Conservation (phyloP, 805 yeast species). For the Ogataea saltuana region DNA sequence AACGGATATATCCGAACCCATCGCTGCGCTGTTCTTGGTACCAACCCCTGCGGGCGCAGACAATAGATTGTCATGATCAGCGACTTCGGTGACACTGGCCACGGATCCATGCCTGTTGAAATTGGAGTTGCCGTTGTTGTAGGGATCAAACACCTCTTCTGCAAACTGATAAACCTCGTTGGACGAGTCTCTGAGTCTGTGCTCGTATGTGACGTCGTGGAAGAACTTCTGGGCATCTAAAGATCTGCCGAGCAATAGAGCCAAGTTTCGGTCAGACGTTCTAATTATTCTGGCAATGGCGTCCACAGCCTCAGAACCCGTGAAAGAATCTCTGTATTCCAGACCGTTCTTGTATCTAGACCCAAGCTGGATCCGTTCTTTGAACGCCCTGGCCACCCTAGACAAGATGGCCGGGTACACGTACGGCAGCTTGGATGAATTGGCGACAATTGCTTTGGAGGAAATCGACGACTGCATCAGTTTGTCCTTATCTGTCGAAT, state of each 20-base stretch:
- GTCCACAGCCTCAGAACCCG: slow-evolving; percentile 93
- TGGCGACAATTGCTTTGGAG: slow-evolving; percentile 49
- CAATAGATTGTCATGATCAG: slow-evolving; percentile 17
- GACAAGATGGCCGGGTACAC: slow-evolving; percentile 91
- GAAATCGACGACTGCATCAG: slow-evolving; percentile 34
- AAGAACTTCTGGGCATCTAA: slow-evolving; percentile 92
- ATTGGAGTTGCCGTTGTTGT: slow-evolving; percentile 18
- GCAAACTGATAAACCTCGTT: slow-evolving; percentile 86
- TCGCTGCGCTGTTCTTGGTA: neutral
- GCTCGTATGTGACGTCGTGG: slow-evolving; percentile 95
- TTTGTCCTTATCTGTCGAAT: slow-evolving; percentile 34
- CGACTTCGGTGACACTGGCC: slow-evolving; percentile 25
- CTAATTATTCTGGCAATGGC: slow-evolving; percentile 81
- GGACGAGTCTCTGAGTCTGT: slow-evolving; percentile 82
- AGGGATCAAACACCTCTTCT: slow-evolving; percentile 44
- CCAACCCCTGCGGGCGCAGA: slow-evolving; percentile 21
- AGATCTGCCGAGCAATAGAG: slow-evolving; percentile 84
- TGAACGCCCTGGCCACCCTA: slow-evolving; percentile 76
- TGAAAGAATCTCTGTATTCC: slow-evolving; percentile 88
- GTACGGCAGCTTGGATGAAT: slow-evolving; percentile 56
- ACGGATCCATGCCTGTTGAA: slow-evolving; percentile 32
- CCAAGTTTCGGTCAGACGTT: slow-evolving; percentile 89
- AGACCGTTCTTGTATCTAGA: slow-evolving; percentile 88
- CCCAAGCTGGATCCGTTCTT: slow-evolving; percentile 65
- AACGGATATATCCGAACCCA: slow-evolving; percentile 37